Conservation (phyloP, 306 rosid species). For the Begonia loranthoides region DNA sequence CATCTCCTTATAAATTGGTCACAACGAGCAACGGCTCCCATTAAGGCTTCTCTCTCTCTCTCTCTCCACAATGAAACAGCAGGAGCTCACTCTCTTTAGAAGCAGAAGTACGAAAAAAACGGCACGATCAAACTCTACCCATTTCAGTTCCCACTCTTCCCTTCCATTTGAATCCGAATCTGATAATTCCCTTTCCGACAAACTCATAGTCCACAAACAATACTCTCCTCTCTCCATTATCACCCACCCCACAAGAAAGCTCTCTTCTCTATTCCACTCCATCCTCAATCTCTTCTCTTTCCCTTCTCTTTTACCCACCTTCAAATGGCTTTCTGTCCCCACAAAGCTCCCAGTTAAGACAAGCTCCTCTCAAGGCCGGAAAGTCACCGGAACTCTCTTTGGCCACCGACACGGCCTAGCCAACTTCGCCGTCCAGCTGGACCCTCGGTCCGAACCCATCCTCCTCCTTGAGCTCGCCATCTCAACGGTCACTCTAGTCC, state of each 20-base stretch:
- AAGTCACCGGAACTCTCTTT: slow-evolving; percentile 83
- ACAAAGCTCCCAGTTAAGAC: slow-evolving; percentile 26
- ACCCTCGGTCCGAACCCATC: slow-evolving; percentile 54
- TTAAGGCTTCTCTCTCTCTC: slow-evolving; percentile 2
- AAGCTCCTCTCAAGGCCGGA: slow-evolving; percentile 33
- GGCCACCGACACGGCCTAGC: slow-evolving; percentile 76
- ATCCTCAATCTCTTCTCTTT: slow-evolving; percentile 9
- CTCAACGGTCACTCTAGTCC: slow-evolving; percentile 61
- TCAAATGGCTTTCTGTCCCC: slow-evolving; percentile 66
- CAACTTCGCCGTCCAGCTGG: slow-evolving; percentile 76
- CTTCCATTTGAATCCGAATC: background rate
- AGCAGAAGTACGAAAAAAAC: background rate
- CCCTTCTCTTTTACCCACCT: slow-evolving; percentile 33
- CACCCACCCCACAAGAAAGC: slow-evolving; percentile 10
- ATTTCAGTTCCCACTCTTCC: background rate
- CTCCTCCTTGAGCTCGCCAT: slow-evolving; percentile 64
- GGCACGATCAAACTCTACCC: background rate
- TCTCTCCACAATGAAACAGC: background rate
- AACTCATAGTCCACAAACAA: slow-evolving; percentile 22
- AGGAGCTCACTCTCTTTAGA: background rate
- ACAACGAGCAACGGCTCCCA: background rate
- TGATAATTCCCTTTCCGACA: slow-evolving; percentile 16
- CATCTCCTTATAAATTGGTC: too few species aligned
- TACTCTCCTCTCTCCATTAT: slow-evolving; percentile 18
- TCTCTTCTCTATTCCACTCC: slow-evolving; percentile 51